Conservation (phyloP, 495 filamentous ascomycete species). For the Neurospora sp. region DNA sequence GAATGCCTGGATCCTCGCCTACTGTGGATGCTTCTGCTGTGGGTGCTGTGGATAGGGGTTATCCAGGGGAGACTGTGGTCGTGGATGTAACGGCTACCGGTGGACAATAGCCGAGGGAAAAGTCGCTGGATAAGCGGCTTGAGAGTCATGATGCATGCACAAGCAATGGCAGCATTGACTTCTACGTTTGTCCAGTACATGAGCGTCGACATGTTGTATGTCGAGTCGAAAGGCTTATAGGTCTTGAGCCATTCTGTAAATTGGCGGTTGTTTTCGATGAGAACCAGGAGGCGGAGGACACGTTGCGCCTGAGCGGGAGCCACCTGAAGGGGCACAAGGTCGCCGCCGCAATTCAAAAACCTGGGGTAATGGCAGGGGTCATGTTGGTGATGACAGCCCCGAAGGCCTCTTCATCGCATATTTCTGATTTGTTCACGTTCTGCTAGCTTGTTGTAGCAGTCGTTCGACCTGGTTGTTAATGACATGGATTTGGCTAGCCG, state of each 20-base stretch:
- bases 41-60: conserved; percentile 7
- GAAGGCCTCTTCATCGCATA: not conserved
- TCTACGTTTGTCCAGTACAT: conserved; percentile 21
- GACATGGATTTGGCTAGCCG: not conserved
- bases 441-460: not conserved
- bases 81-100: not conserved
- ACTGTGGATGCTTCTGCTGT: not conserved
- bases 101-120: conserved; percentile 14
- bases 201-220: conserved; percentile 17
- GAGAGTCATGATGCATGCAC: conserved; percentile 23
- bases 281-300: conserved; percentile 13
- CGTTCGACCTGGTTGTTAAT: not conserved
- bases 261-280: conserved; percentile 8
- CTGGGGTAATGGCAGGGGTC: not conserved
- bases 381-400: not conserved
- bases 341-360: not conserved
- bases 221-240: conserved; percentile 7
- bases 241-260: not conserved
- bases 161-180: conserved; percentile 19
- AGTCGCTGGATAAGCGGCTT: conserved; percentile 20
- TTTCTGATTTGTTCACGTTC: not conserved
- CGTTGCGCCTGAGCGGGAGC: not conserved
- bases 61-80: conserved; percentile 18
- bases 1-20: conserved; percentile 4
- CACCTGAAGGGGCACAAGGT: not conserved